Base-by-base conservation (phyloP, 2,329 filamentous ascomycete species). In the Endocalyx cinctus region DNA sequence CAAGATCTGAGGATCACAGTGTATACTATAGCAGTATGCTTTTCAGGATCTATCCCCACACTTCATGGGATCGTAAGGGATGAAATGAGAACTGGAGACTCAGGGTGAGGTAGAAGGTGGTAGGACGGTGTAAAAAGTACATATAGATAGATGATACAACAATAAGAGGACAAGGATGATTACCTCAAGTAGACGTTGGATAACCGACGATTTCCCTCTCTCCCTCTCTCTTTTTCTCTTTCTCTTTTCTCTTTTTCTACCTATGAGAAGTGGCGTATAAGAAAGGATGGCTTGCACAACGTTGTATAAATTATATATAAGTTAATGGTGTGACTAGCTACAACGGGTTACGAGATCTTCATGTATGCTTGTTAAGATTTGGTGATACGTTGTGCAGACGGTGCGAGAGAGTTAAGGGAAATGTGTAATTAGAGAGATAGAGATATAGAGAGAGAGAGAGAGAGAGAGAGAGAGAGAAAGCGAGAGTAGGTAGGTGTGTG, bases 81-180 rank as follows among this genome's bases (percentile, higher is more conserved):
- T 33, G 33, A 44, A 43, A 48, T 38, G 44, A 44, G n/a, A n/a
- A n/a, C n/a, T n/a, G n/a, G n/a, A n/a, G n/a, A n/a, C n/a, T n/a
- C n/a, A n/a, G n/a, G n/a, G n/a, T n/a, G n/a, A n/a, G n/a, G n/a
- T n/a, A n/a, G n/a, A n/a, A n/a, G n/a, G n/a, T n/a, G n/a, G n/a
- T n/a, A n/a, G n/a, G n/a, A n/a, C n/a, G n/a, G n/a, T n/a, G n/a
- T n/a, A n/a, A n/a, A n/a, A n/a, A n/a, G n/a, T n/a, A n/a, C n/a
- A n/a, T n/a, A n/a, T n/a, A n/a, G n/a, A n/a, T n/a, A n/a, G n/a
- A n/a, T n/a, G n/a, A n/a, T n/a, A n/a, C n/a, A n/a, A n/a, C n/a
- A n/a, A 46, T 42, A 41, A 45, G 45, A 41, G 42, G 36, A 48
- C 49, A 51, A 48, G 42, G 42, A 42, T 47, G 33, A 33, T 29